phyloP scores from a whole-genome alignment of 75 land plant species.

The Sequoia sempervirens region DNA sequence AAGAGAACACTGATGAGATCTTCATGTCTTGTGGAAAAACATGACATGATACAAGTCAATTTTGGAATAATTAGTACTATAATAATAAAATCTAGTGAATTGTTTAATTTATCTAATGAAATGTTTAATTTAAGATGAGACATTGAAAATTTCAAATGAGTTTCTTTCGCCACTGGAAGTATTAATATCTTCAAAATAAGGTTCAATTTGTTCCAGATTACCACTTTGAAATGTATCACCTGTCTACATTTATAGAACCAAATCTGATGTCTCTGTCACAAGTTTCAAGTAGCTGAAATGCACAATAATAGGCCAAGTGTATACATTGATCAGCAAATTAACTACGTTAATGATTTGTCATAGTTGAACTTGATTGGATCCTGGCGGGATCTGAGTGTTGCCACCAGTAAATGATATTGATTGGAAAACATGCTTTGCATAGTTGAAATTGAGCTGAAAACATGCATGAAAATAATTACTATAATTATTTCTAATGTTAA shows the following conservation, averaged over 20 bases:
- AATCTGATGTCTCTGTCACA: not conserved
- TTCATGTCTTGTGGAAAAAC: no score
- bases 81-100: no score
- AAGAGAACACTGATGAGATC: not conserved
- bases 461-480: not conserved
- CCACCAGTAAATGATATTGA: not conserved
- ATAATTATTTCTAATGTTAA: not conserved
- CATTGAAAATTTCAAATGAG: not conserved
- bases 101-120: not conserved
- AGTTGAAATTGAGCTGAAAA: not conserved
- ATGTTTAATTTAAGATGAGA: not conserved
- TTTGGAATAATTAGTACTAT: not conserved
- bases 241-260: not conserved
- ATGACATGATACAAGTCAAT: no score
- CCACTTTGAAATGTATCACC: not conserved
- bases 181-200: not conserved
- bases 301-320: conserved; percentile 1
- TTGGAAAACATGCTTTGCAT: not conserved
- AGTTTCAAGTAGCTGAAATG: not conserved
- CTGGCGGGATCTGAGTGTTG: not conserved
- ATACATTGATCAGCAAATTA: not conserved
- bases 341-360: no score
- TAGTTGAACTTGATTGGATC: no score
- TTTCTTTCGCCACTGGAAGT: conserved; percentile 28
- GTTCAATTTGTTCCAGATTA: not conserved